These are phyloP conservation scores for Plenodomus lindquistii DNA, from an alignment of 2,329 filamentous ascomycete species.

Conservation along the genomic window DNA sequence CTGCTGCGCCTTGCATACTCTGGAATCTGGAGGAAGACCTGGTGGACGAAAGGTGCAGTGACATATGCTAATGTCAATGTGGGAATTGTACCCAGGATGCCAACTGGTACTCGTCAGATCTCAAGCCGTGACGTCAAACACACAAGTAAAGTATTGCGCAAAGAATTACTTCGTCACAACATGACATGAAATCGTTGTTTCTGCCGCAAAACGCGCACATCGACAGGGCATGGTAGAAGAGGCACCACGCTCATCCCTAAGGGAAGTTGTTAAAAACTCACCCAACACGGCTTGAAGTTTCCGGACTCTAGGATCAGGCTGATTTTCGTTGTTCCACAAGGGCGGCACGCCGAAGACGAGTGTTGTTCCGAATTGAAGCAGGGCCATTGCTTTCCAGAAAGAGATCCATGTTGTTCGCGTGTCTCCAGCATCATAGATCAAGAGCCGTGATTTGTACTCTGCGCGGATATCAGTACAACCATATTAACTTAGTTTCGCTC, in stretches of 20 bases:
- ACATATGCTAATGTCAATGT: slow-evolving; percentile 38
- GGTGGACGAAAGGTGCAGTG: slow-evolving; percentile 43
- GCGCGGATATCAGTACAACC: slow-evolving; percentile 1
- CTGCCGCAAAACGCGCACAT: too few relatives aligned
- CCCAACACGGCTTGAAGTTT: slow-evolving; percentile 33
- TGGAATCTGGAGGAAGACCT: slow-evolving; percentile 39
- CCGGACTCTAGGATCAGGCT: slow-evolving; percentile 33
- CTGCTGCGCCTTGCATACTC: slow-evolving; percentile 29
- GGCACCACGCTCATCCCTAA: too few relatives aligned
- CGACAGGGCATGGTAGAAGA: too few relatives aligned
- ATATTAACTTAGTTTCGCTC: accelerated
- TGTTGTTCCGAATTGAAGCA: slow-evolving; percentile 41
- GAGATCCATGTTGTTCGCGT: slow-evolving; percentile 40
- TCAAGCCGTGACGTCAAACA: neutral
- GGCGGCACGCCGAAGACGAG: slow-evolving; percentile 37
- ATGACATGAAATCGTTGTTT: too few relatives aligned
- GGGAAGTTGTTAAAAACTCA: slow-evolving; percentile 17
- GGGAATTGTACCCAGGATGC: slow-evolving; percentile 35
- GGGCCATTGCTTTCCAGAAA: slow-evolving; percentile 42
- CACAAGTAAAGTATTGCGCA: too few relatives aligned
- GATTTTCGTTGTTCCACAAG: slow-evolving; percentile 39
- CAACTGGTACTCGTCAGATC: slow-evolving; percentile 21
- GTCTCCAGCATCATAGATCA: slow-evolving; percentile 45
- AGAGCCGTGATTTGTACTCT: slow-evolving; percentile 32
- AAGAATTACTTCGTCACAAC: too few relatives aligned